Base-by-base conservation (phyloP, 1,139 yeast species). In the Yamadazyma aaseri region DNA sequence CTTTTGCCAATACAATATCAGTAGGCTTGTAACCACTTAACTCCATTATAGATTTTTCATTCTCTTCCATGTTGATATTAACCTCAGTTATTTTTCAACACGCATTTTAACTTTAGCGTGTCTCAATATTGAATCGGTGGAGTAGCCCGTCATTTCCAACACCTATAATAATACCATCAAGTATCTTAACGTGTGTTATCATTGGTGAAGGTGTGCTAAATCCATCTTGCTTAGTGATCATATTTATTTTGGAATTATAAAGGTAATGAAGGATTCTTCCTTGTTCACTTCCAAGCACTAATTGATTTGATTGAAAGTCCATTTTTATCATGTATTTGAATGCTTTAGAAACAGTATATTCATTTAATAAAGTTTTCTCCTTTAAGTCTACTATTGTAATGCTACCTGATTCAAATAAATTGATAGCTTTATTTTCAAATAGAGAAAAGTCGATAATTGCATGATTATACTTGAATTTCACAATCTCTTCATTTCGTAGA, bases 1-100 rank as follows among this genome's bases (percentile, higher is more conserved):
- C 80, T 53, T 83, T 83, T 5, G 89, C 87, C 25, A 83, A 64
- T 0, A 83, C 89, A 3, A 81, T 58, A 17, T 68, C 41, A n/a
- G 41, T 53, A 8, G 64, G 62, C 8, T 18, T 17, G 15, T 17
- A 36, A 4, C 26, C 31, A 14, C 30, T 28, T 11, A 11, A 22
- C n/a, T 22, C 25, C 13, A 22, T 6, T 6, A 6, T 11, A 6
- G 25, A 22, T 6, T 22, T 11, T 7, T 9, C 25, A 11, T 8
- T 11, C 12, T 22, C 25, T 22, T 22, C 12, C 12, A 11, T 22
- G 12, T 22, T 22, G 21, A 9, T 18, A 18, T 18, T 18, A 18
- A n/a, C n/a, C n/a, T n/a, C 9, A 7, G 9, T 18, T 18, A 18
- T 18, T 18, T 18, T 18, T 18, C 20, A 18, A 18, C 20, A 18